Evolutionary conservation across 768 basidiomycete species (phyloP).

Genomic region (Leucocoprinus leucothites): DNA sequence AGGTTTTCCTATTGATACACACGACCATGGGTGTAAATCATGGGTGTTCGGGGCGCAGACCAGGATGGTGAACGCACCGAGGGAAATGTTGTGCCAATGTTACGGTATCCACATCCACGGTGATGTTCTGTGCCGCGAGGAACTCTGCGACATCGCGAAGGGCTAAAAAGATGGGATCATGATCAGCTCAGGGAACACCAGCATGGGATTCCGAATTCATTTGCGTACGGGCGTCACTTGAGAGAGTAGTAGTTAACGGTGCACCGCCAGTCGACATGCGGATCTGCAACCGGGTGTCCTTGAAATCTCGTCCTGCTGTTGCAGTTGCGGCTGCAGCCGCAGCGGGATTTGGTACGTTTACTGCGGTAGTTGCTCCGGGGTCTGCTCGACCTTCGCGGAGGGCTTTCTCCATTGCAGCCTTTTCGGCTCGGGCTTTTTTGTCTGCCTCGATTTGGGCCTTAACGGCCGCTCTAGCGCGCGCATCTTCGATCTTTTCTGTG

Average conservation of each 20-base stretch:
- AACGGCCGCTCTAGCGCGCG: constrained; percentile 79
- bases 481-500: constrained; percentile 87
- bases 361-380: constrained; percentile 18
- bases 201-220: not conserved
- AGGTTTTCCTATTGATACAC: constrained; percentile 62
- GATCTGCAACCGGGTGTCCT: constrained; percentile 88
- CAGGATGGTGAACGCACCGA: constrained; percentile 43
- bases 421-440: constrained; percentile 84
- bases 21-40: not conserved
- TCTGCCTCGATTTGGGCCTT: constrained; percentile 89
- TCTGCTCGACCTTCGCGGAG: constrained; percentile 69
- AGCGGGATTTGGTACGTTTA: constrained; percentile 28
- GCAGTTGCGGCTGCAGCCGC: constrained; percentile 33
- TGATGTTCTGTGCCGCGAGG: constrained; percentile 69
- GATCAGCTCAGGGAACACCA: constrained; percentile 3
- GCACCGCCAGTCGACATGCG: constrained; percentile 77
- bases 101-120: constrained; percentile 75
- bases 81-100: constrained; percentile 82
- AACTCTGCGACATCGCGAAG: constrained; percentile 86
- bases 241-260: constrained; percentile 75
- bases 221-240: constrained; percentile 67
- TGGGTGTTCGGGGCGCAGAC: not conserved
- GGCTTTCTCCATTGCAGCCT: constrained; percentile 87
- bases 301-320: constrained; percentile 70
- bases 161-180: constrained; percentile 38